A percentile compares a stretch with the other conserved stretches of the same genome.
Conservation (phyloP, 305 asterid genomes). For the Solanum chacoense region DNA sequence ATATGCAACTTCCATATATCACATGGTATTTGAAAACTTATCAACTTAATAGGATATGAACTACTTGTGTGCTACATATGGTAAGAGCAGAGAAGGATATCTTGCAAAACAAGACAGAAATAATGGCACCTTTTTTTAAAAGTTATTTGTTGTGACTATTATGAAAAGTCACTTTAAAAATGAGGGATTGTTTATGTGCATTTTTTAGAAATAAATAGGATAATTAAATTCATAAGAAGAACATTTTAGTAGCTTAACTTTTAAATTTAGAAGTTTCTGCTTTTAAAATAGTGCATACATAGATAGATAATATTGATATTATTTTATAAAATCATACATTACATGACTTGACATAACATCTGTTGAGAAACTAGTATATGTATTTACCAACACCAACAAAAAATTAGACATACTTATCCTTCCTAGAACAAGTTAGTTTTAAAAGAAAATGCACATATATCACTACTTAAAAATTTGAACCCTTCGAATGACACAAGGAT, state of each 20-base stretch:
- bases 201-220: background rate
- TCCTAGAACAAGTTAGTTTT: background rate
- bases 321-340: background rate
- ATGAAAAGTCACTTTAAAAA: background rate
- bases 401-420: background rate
- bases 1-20: background rate
- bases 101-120: background rate
- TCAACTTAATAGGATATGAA: background rate
- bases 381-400: background rate
- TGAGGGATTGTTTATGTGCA: background rate
- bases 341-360: background rate
- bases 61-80: background rate
- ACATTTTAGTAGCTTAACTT: background rate
- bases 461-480: background rate
- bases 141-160: background rate
- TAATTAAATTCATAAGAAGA: background rate
- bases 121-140: too few species aligned
- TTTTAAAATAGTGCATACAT: too few species aligned
- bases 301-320: too few species aligned
- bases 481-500: background rate
- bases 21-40: background rate
- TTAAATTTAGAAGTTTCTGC: background rate
- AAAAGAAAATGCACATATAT: background rate
- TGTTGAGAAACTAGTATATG: background rate
- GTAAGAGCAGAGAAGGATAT: background rate